Base-by-base conservation (phyloP, 768 basidiomycete species). In the Leucocoprinus sp. region DNA sequence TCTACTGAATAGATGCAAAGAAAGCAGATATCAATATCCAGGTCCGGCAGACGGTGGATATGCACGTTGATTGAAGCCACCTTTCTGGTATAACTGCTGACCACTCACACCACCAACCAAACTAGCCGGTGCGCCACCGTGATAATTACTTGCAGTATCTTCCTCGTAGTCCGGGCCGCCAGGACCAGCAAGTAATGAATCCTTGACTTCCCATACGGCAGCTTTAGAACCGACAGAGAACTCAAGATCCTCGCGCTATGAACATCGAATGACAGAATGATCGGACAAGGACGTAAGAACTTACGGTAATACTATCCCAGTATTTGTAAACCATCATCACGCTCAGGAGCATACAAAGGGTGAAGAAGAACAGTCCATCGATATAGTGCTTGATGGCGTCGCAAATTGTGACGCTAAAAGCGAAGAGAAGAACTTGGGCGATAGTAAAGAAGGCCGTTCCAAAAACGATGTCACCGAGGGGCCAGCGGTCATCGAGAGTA, bases 251-350 rank as follows among this genome's bases (percentile, higher is more conserved):
- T 98, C 96, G 54, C 78, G 78, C 84, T 84, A 55, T 47, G 28
- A 43, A 15, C 18, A 44, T 39, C 41, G 48, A 11, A 42, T 31
- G 51, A 39, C 6, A 40, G 28, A 11, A 9, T 2, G 14, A 45
- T 18, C 15, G 37, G 17, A 28, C 21, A 6, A 22, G 23, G 15
- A 15, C 19, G 4, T 6, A n/a, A 34, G 17, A 23, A 69, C 81
- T 55, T 62, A 95, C 93, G 40, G 96, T 98, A 62, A 99, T 97
- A 56, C 83, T 82, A 60, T 95, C 93, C 92, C 92, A 96, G 63
- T 95, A 95, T 63, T 97, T 97, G 78, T 97, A 97, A 29, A 97
- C 89, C 95, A 99, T 98, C 96, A 99, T 99, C 35, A 98, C 93
- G 58, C 84, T 84, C 29, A 99, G 72, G 37, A 99, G 78, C 65